phyloP scores from a whole-genome alignment of 2,329 filamentous ascomycete genomes.

The Cadophora luteo-olivacea region DNA sequence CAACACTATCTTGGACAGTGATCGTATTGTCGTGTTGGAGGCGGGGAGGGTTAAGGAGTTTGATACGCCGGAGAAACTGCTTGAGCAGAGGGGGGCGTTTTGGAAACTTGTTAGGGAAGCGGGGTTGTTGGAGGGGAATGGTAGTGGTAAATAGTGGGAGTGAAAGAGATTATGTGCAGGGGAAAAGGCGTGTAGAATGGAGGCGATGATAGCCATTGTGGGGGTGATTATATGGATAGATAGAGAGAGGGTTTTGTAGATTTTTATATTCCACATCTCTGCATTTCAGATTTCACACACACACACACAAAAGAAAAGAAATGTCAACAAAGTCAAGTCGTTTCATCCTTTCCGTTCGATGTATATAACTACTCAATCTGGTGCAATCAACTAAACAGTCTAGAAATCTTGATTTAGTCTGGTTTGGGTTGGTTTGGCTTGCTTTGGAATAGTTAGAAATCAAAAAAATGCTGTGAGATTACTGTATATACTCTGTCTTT shows the following conservation, averaged over 20 bases:
- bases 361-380: too few species aligned
- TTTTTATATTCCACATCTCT: not conserved
- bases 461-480: too few species aligned
- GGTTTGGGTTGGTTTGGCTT: too few species aligned
- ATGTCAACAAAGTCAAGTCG: too few species aligned
- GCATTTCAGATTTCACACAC: too few species aligned
- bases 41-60: conserved; percentile 91
- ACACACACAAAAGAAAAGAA: too few species aligned
- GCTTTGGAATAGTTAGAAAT: too few species aligned
- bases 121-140: conserved; percentile 59
- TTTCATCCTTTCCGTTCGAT: too few species aligned
- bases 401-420: too few species aligned
- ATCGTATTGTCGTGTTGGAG: conserved; percentile 93
- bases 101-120: conserved; percentile 92
- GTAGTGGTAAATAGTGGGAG: not conserved
- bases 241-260: not conserved
- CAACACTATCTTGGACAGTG: conserved; percentile 90
- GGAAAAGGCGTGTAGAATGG: not conserved
- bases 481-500: too few species aligned
- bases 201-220: not conserved
- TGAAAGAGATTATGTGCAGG: not conserved
- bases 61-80: conserved; percentile 80
- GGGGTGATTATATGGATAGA: not conserved
- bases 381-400: too few species aligned
- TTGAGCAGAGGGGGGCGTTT: conserved; percentile 80